A percentile compares a stretch with the other conserved stretches of the same genome.
phyloP scores from a whole-genome alignment of 176 grass and related monocot genomes.

The Bothriochloa decipiens region DNA sequence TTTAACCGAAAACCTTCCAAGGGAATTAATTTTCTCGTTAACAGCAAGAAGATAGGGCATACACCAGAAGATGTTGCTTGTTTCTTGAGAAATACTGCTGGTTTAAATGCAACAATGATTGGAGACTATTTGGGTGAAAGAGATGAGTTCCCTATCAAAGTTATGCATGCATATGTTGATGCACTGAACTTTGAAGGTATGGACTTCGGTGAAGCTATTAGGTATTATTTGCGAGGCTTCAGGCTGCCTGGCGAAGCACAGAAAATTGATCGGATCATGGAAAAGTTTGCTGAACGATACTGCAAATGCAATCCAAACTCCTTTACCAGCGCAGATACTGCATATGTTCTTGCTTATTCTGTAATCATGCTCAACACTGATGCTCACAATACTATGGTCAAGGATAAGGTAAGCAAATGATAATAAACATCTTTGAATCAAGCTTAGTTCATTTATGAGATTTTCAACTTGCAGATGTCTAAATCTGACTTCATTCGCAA shows the following conservation, averaged over 20 bases:
- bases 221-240: conserved; percentile 89
- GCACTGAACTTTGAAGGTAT: conserved; percentile 89
- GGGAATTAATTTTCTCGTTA: conserved; percentile 91
- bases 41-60: conserved; percentile 80
- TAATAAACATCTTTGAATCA: not conserved
- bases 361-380: conserved; percentile 99
- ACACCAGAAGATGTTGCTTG: conserved; percentile 79
- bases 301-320: conserved; percentile 94
- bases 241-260: conserved; percentile 97
- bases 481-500: conserved; percentile 89
- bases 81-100: conserved; percentile 83
- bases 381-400: conserved; percentile 99
- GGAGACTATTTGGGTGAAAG: conserved; percentile 98
- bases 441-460: conserved; percentile 23
- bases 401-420: conserved; percentile 80
- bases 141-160: conserved; percentile 95
- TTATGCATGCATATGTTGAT: conserved; percentile 99
- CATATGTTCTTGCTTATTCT: conserved; percentile 99
- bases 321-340: conserved; percentile 99
- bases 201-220: conserved; percentile 96
- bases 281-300: conserved; percentile 98
- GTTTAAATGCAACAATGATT: conserved; percentile 90
- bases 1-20: conserved; percentile 98
- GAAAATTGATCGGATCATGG: conserved; percentile 99
- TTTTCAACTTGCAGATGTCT: conserved; percentile 75